These are phyloP conservation scores for Fraxinus greggii DNA, from an alignment of 305 asterid species.

Conservation along the genomic window DNA sequence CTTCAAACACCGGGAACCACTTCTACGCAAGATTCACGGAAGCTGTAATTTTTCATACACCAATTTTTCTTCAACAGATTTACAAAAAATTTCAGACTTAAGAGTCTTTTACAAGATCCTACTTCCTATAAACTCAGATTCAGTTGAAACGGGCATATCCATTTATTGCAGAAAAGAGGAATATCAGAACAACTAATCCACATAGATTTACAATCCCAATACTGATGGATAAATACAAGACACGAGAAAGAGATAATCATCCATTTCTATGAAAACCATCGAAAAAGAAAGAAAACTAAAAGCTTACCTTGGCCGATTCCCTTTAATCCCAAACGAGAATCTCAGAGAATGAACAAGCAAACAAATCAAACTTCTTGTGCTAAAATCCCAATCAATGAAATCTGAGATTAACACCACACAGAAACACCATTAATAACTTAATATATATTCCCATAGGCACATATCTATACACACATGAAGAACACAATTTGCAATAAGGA, in stretches of 20 bases:
- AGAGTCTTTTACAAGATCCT: not conserved
- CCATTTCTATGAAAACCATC: not conserved
- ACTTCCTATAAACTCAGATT: not conserved
- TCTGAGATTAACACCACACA: not conserved
- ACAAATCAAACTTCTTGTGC: not conserved
- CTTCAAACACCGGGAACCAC: not conserved
- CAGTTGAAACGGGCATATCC: not conserved
- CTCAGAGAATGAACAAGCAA: not conserved
- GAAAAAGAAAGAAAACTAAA: not conserved
- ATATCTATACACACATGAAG: not conserved
- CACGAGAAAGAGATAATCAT: not conserved
- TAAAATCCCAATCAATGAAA: not conserved
- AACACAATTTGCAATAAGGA: not conserved
- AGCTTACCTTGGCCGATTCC: not conserved
- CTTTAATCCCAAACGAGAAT: not conserved
- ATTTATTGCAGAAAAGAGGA: not conserved
- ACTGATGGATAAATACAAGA: not conserved
- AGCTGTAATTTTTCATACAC: not conserved
- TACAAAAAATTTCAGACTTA: not conserved
- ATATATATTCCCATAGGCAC: not conserved
- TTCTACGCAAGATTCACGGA: not conserved
- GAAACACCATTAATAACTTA: not conserved
- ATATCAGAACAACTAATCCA: not conserved
- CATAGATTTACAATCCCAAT: not conserved
- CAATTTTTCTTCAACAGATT: not conserved